phyloP scores from a whole-genome alignment of 1,139 yeast genomes.

The Kodamaea sp. region DNA sequence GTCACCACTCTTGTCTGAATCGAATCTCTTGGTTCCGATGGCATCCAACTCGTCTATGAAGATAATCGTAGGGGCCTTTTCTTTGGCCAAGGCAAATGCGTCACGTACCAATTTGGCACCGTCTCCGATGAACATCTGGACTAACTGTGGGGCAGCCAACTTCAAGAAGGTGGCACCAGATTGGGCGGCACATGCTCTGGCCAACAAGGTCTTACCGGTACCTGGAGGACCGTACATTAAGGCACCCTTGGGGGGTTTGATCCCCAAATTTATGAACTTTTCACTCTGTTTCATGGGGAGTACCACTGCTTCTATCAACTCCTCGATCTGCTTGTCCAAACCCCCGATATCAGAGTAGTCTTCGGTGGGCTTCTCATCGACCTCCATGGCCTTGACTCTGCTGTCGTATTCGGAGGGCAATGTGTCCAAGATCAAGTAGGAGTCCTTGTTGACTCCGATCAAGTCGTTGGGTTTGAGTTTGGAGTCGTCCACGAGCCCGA shows the following conservation, averaged over 20 bases:
- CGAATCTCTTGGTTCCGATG: conserved; percentile 97
- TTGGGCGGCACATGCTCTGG: conserved; percentile 99
- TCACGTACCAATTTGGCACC: conserved; percentile 98
- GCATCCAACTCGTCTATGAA: conserved; percentile 98
- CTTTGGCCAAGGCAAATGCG: conserved; percentile 98
- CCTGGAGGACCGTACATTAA: conserved; percentile 99
- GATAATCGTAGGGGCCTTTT: conserved; percentile 96
- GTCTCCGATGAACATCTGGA: conserved; percentile 99
- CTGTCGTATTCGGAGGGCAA: conserved; percentile 97
- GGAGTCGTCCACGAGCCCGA: conserved; percentile 90
- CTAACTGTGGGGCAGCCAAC: conserved; percentile 97
- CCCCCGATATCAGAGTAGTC: conserved; percentile 98
- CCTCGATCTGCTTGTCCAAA: conserved; percentile 95
- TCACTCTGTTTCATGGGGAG: conserved; percentile 98
- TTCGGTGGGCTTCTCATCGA: conserved; percentile 97
- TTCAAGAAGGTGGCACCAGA: conserved; percentile 97
- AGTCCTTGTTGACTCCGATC: conserved; percentile 97
- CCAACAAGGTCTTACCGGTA: conserved; percentile 94
- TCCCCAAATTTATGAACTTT: conserved; percentile 87
- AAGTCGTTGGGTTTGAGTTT: conserved; percentile 91
- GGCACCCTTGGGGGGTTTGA: conserved; percentile 98
- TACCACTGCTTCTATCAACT: conserved; percentile 95
- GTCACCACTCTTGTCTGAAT: conserved; percentile 96
- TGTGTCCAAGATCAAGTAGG: conserved; percentile 89
- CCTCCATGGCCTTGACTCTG: conserved; percentile 98